These are phyloP conservation scores for Asterophora parasitica DNA, from an alignment of 768 basidiomycete species.

Conservation along the genomic window DNA sequence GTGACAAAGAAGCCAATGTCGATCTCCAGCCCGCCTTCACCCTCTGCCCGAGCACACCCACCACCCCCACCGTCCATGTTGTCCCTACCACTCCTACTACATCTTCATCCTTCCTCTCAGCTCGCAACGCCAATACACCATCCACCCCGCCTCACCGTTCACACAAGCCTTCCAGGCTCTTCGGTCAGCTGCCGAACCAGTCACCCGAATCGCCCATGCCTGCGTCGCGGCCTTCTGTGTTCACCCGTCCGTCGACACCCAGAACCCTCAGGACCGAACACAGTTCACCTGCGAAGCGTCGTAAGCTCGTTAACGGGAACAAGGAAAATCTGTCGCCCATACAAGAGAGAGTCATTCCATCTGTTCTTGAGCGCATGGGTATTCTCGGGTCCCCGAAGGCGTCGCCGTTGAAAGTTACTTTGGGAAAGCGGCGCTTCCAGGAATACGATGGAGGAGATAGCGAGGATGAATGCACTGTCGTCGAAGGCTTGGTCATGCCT, in stretches of 20 bases:
- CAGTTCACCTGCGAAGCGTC: slow-evolving; percentile 32
- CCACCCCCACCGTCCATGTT: neutral
- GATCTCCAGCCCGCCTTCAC: slow-evolving; percentile 2
- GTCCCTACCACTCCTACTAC: slow-evolving; percentile 8
- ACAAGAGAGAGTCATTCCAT: slow-evolving; percentile 18
- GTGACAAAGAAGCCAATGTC: slow-evolving; percentile 1
- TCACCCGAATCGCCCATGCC: slow-evolving; percentile 19
- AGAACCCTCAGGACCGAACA: slow-evolving; percentile 15
- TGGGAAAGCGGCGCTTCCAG: slow-evolving; percentile 43
- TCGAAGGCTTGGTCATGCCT: slow-evolving; percentile 3
- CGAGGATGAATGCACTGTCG: slow-evolving; percentile 27
- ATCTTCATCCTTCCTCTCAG: neutral
- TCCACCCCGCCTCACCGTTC: slow-evolving; percentile 4
- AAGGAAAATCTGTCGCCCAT: slow-evolving; percentile 60
- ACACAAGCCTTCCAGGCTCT: slow-evolving; percentile 15
- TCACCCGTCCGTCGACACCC: slow-evolving; percentile 27
- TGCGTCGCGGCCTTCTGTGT: slow-evolving; percentile 11
- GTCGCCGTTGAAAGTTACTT: slow-evolving; percentile 10
- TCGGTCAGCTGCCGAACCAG: slow-evolving; percentile 3
- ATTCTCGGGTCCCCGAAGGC: slow-evolving; percentile 27
- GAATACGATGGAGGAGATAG: slow-evolving; percentile 34
- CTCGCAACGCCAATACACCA: neutral
- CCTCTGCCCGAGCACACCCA: slow-evolving; percentile 8
- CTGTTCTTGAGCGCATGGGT: slow-evolving; percentile 43
- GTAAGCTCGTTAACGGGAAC: slow-evolving; percentile 30